Evolutionary conservation across 345 rosid genomes (phyloP).

Genomic region (Isatis tinctoria): DNA sequence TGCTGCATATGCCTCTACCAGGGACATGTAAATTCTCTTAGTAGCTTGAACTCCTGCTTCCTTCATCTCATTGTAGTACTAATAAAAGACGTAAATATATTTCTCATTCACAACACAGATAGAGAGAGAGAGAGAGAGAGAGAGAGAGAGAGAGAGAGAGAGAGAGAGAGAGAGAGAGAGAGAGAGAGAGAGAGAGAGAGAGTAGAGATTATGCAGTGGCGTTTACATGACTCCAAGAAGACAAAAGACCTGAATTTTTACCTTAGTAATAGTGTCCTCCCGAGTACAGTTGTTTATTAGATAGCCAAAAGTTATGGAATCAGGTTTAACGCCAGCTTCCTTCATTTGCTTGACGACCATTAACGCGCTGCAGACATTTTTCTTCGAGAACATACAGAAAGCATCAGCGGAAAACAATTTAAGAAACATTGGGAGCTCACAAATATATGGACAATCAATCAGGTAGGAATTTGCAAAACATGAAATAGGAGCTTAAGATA

Average conservation of each 20-base stretch:
- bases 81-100: slow-evolving; percentile 12
- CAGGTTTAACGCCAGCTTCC: slow-evolving; percentile 63
- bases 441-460: background rate
- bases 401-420: background rate
- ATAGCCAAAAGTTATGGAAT: slow-evolving; percentile 64
- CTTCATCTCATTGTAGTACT: slow-evolving; percentile 58
- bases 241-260: slow-evolving; percentile 23
- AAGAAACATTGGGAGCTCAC: background rate
- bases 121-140: background rate
- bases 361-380: slow-evolving; percentile 45
- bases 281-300: slow-evolving; percentile 51
- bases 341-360: slow-evolving; percentile 68
- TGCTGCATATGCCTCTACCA: slow-evolving; percentile 67
- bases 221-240: background rate
- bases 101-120: background rate
- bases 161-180: background rate
- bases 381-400: slow-evolving; percentile 41
- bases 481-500: background rate
- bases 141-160: background rate
- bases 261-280: slow-evolving; percentile 65
- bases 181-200: background rate
- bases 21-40: slow-evolving; percentile 64
- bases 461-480: background rate
- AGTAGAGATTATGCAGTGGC: background rate
- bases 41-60: slow-evolving; percentile 38